Percentiles rank a stretch among this genome's conserved stretches.
These are phyloP conservation scores for Podila verticillata DNA, from an alignment of 192 early-diverging fungal genomes.

Conservation along the genomic window DNA sequence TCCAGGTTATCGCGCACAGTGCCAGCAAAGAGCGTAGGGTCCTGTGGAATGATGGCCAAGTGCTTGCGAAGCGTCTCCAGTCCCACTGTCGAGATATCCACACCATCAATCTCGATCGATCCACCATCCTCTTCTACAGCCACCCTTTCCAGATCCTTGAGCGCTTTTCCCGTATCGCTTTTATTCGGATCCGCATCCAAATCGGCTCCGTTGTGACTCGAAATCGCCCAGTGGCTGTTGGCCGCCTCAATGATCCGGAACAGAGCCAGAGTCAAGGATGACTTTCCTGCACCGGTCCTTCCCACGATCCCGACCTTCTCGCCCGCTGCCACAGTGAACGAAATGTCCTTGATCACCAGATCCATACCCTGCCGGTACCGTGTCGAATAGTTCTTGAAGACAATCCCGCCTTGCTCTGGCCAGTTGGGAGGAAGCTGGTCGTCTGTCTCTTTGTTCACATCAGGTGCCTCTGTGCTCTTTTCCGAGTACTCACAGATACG, in stretches of 20 bases:
- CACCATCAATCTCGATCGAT: constrained; percentile 78
- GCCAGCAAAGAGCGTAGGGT: constrained; percentile 73
- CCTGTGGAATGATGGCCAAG: constrained; percentile 89
- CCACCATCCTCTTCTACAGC: constrained; percentile 59
- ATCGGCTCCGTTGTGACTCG: constrained; percentile 9
- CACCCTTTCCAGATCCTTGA: neutral
- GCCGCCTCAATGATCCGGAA: constrained; percentile 58
- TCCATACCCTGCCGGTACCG: constrained; percentile 55
- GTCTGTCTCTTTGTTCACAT: neutral
- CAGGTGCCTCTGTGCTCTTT: constrained; percentile 41
- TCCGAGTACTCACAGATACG: constrained; percentile 50
- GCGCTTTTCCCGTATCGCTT: neutral
- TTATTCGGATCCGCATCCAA: neutral
- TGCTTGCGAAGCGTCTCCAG: constrained; percentile 68
- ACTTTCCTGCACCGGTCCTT: constrained; percentile 54
- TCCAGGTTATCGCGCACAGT: constrained; percentile 80
- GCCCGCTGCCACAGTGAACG: constrained; percentile 45
- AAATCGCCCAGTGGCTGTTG: constrained; percentile 26
- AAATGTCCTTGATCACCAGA: constrained; percentile 62
- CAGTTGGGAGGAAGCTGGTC: constrained; percentile 23
- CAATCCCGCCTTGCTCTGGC: constrained; percentile 38
- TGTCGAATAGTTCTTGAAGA: constrained; percentile 39
- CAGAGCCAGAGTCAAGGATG: constrained; percentile 58
- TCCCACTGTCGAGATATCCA: constrained; percentile 71
- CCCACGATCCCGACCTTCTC: constrained; percentile 54